Base-by-base conservation (phyloP, 2,329 filamentous ascomycete species). In the Didymella glomerata region DNA sequence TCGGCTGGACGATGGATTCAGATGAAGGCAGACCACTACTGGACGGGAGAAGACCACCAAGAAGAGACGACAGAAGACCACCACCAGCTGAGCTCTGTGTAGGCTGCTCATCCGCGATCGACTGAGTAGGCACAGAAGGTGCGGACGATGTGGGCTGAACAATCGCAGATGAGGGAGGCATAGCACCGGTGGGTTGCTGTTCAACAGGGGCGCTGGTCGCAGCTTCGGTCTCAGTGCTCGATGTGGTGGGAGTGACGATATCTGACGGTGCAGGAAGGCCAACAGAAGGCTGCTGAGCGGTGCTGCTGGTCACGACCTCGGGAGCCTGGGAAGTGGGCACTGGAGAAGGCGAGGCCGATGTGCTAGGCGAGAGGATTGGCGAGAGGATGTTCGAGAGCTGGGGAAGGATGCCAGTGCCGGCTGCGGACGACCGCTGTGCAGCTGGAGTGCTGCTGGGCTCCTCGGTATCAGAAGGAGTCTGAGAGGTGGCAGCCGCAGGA, bases 61-160 rank as follows among this genome's bases (percentile, higher is more conserved):
- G 42, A n/a, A 49, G 54, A 22, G 49, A 60, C 3, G 47, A 53
- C 1, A 60, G 42, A n/a, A 57, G 46, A 6, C 52, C 60, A 25
- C 52, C 60, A 18, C 60, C 38, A 14, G 18, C 57, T 46, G 59
- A 47, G 8, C 60, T 48, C 22, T 45, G 48, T 42, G 52, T 27
- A 14, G 61, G 50, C 46, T 53, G 34, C 13, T 54, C 50, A 16
- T 5, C 40, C 8, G n/a, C 44, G n/a, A 41, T 28, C 16, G 62
- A 58, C 18, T 54, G 54, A 16, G 64, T 66, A 10, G 73, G 71
- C 52, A 68, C 57, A 47, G 50, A 24, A 34, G 46, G 14, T 20
- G 50, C 38, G 28, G 57, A 60, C 7, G 57, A 47, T 8, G 56
- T n/a, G 2, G 56, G 56, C 22, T 18, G 49, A 0, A 58, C 14